A percentile compares a stretch with the other conserved stretches of the same genome.
Evolutionary conservation across 306 rosid genomes (phyloP).

Genomic region (Sphenostylis stenocarpa): DNA sequence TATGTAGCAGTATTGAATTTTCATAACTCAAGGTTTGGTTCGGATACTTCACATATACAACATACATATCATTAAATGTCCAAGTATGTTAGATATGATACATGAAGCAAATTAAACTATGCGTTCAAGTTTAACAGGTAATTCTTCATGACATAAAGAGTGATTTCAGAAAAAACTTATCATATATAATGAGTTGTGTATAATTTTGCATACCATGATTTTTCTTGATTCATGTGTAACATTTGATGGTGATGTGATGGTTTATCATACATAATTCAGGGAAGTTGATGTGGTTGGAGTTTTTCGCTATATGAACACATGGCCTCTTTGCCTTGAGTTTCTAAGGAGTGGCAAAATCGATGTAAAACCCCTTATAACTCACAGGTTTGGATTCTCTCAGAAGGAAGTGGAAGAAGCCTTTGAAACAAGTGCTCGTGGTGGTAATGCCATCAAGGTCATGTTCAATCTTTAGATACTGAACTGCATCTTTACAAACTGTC

Average conservation of each 20-base stretch:
- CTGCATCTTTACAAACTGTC: not conserved
- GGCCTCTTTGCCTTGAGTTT: slow-evolving; percentile 93
- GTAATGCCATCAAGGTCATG: slow-evolving; percentile 92
- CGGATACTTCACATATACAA: no score
- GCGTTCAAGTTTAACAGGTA: not conserved
- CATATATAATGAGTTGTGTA: not conserved
- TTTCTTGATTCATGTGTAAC: not conserved
- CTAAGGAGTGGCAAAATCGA: slow-evolving; percentile 79
- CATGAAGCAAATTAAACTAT: no score
- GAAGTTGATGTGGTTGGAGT: slow-evolving; percentile 90
- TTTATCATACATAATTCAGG: slow-evolving; percentile 42
- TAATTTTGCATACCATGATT: not conserved
- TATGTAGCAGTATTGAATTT: no score
- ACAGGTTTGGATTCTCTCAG: slow-evolving; percentile 84
- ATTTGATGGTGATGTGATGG: not conserved
- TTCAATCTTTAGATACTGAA: slow-evolving; percentile 59
- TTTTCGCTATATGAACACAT: slow-evolving; percentile 84
- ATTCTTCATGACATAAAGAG: not conserved
- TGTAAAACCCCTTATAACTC: slow-evolving; percentile 84
- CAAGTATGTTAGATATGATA: no score
- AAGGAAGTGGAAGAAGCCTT: slow-evolving; percentile 88
- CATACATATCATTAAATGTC: no score
- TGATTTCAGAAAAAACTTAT: not conserved
- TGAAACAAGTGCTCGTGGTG: slow-evolving; percentile 96
- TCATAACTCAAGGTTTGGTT: no score